Evolutionary conservation across 768 basidiomycete genomes (phyloP), one percentile per base, ranked within the genome.

Genomic region (Boletus rubescentipes): DNA sequence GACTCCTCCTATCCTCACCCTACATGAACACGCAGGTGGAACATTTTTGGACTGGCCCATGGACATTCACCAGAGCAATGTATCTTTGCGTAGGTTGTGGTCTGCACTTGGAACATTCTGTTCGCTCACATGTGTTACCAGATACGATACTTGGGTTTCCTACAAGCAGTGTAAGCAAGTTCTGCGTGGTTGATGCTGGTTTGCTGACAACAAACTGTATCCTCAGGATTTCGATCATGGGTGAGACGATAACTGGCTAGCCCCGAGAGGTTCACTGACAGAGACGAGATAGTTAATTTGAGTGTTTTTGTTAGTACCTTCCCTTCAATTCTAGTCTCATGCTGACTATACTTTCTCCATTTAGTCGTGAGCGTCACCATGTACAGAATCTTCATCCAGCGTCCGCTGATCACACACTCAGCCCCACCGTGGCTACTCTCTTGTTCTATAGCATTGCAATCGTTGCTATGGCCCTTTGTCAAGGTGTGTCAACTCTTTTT

Each of bases 141-240:
- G 60, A 43, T 61, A 51, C 47, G 60, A 26, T 61, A 57, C 10
- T 21, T 53, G 42, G 54, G 59, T 39, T 41, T 50, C 4, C 9
- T 41, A 9, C 38, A 45, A 30, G 60, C 26, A 29, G 23, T 54
- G 59, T 61, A 32, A 46, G 59, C 20, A 30, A 7, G 2, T 26
- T 46, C 16, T 11, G 16, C 12, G 2, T 34, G 2, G 11, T 32
- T n/a, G 29, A 30, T 2, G 15, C 12, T 35, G 6, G 14, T 55
- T 49, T 29, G 2, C 9, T 48, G 49, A 54, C 31, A 37, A n/a
- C 3, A 18, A 20, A 3, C 5, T 10, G 4, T 38, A 36, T 20
- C 6, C 5, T 11, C 31, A 60, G 59, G 5, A 7, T 54, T 37
- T 16, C 41, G 14, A 54, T 60, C 36, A 8, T 60, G 10, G 9